These are phyloP conservation scores for Herpomyces periplanetae DNA, from an alignment of 2,329 filamentous ascomycete species.

Conservation along the genomic window DNA sequence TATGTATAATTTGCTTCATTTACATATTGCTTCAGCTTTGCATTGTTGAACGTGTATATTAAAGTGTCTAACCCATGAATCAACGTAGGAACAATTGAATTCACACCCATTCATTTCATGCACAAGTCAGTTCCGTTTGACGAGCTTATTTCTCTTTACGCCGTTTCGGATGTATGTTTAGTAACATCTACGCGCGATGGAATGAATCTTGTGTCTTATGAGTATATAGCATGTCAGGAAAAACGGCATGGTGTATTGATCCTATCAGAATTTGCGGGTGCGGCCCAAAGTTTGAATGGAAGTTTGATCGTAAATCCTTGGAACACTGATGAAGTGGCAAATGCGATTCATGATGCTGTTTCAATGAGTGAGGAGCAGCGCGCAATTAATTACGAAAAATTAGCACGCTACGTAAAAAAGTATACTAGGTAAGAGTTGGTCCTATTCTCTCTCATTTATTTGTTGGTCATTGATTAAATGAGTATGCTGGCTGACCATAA, in stretches of 20 bases:
- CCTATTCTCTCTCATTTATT: conserved; percentile 1
- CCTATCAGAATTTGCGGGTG: conserved; percentile 78
- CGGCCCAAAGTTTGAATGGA: conserved; percentile 70
- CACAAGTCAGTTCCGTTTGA: conserved; percentile 86
- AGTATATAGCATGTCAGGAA: conserved; percentile 79
- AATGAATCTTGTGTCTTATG: conserved; percentile 94
- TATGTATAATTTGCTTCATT: conserved; percentile 6
- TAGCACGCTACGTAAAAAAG: conserved; percentile 82
- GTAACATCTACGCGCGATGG: conserved; percentile 86
- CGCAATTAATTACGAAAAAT: conserved; percentile 48
- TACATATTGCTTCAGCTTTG: background rate
- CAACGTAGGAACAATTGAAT: conserved; percentile 37
- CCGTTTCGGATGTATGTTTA: conserved; percentile 60
- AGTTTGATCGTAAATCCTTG: conserved; percentile 86
- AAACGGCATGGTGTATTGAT: conserved; percentile 75
- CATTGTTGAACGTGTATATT: no score
- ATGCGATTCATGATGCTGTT: conserved; percentile 76
- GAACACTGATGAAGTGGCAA: conserved; percentile 84
- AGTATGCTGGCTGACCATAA: conserved; percentile 4
- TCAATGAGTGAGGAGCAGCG: conserved; percentile 76
- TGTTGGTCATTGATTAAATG: background rate
- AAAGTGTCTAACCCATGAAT: no score
- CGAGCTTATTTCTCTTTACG: conserved; percentile 70
- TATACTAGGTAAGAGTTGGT: conserved; percentile 28
- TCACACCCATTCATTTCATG: conserved; percentile 95